Evolutionary conservation across 176 grass and related monocot species (phyloP).

Genomic region (Elymus sibiricus): DNA sequence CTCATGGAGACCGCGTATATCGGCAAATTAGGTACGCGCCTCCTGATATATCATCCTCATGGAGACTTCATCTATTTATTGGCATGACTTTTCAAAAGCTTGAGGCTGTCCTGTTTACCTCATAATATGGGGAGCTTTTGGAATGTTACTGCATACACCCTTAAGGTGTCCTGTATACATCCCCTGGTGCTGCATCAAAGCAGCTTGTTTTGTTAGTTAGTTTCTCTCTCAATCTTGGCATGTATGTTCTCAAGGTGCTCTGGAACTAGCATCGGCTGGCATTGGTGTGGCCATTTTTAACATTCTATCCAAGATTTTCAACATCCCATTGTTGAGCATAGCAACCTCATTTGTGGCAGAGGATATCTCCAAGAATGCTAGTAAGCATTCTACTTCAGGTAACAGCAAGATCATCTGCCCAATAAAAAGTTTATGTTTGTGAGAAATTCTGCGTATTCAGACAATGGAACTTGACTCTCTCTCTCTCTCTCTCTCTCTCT

Average conservation of each 20-base stretch:
- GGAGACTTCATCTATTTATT: too few species aligned
- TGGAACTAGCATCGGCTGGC: slow-evolving; percentile 82
- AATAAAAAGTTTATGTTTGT: neutral
- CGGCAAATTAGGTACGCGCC: slow-evolving; percentile 74
- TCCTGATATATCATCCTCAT: neutral
- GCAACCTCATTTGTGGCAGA: slow-evolving; percentile 94
- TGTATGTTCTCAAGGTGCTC: slow-evolving; percentile 50
- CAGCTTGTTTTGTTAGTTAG: neutral
- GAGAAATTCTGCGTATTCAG: neutral
- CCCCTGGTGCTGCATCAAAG: slow-evolving; percentile 10
- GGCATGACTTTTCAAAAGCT: neutral
- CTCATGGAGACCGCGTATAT: slow-evolving; percentile 96
- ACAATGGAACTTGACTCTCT: neutral
- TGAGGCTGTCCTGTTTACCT: neutral
- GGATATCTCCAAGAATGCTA: slow-evolving; percentile 50
- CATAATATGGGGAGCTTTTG: neutral
- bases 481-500: neutral
- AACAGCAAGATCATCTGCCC: neutral
- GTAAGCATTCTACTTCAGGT: slow-evolving; percentile 43
- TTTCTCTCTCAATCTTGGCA: slow-evolving; percentile 9
- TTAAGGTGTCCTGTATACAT: neutral
- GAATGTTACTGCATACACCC: neutral
- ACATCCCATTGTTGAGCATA: slow-evolving; percentile 82
- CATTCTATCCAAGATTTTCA: slow-evolving; percentile 86
- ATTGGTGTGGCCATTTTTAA: slow-evolving; percentile 91